Percentiles rank a stretch among this genome's conserved stretches.
Conservation (phyloP, 2,329 filamentous ascomycete genomes). For the Stagonosporopsis chrysanthemi region DNA sequence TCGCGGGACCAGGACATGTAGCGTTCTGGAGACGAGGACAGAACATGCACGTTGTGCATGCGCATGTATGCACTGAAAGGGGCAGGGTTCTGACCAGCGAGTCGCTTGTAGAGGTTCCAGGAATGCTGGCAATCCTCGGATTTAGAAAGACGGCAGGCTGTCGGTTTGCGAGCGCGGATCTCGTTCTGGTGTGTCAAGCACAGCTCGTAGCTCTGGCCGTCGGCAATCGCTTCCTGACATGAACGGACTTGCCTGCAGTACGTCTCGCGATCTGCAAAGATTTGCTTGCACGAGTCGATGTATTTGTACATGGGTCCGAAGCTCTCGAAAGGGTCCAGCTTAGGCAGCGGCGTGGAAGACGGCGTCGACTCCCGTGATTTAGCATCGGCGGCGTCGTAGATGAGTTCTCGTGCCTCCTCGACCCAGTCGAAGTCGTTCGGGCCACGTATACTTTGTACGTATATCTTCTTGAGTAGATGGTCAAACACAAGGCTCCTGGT, state of each 20-base stretch:
- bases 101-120: constrained; percentile 76
- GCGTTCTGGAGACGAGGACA: constrained; percentile 87
- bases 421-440: constrained; percentile 57
- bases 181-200: constrained; percentile 80
- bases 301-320: constrained; percentile 38
- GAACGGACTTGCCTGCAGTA: constrained; percentile 73
- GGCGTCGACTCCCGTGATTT: constrained; percentile 44
- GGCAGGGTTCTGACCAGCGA: constrained; percentile 77
- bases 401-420: constrained; percentile 38
- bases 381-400: constrained; percentile 39
- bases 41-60: constrained; percentile 68
- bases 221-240: constrained; percentile 75
- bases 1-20: constrained; percentile 74
- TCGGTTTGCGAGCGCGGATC: constrained; percentile 54
- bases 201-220: constrained; percentile 85
- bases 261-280: constrained; percentile 22
- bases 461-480: constrained; percentile 66
- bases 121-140: constrained; percentile 44
- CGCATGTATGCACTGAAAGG: constrained; percentile 85
- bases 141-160: constrained; percentile 38
- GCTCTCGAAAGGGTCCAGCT: constrained; percentile 42
- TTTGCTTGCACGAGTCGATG: constrained; percentile 31
- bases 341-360: constrained; percentile 33
- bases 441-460: constrained; percentile 72
- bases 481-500: constrained; percentile 81